Conservation (phyloP, 805 yeast species). For the Metschnikowia hibisci region DNA sequence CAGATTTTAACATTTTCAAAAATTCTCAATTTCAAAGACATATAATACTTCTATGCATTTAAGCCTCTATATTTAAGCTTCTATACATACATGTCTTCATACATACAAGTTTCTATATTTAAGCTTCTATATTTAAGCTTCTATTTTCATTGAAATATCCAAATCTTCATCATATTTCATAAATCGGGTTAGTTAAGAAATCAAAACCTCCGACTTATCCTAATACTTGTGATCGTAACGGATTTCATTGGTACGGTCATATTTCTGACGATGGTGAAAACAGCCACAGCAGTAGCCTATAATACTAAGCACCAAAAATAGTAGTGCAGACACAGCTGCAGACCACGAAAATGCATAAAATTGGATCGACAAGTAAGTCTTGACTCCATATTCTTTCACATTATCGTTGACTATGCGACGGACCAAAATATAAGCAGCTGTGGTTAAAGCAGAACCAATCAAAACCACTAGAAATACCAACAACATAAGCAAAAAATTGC, state of each 20-base stretch:
- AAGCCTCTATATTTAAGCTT: no score
- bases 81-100: no score
- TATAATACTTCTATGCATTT: no score
- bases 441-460: constrained; percentile 51
- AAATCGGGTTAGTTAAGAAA: no score
- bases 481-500: constrained; percentile 40
- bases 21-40: no score
- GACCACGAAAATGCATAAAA: constrained; percentile 67
- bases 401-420: constrained; percentile 49
- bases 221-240: constrained; percentile 15
- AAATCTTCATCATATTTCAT: no score
- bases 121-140: no score
- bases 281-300: constrained; percentile 43
- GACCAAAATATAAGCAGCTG: constrained; percentile 56
- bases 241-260: constrained; percentile 19
- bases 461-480: constrained; percentile 44
- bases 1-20: no score
- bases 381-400: constrained; percentile 48
- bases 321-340: constrained; percentile 45
- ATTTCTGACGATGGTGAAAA: constrained; percentile 24
- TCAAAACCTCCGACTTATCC: no score
- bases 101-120: no score
- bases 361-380: constrained; percentile 45
- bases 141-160: no score
- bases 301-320: constrained; percentile 29